Percentiles rank a stretch among this genome's conserved stretches.
phyloP scores from a whole-genome alignment of 805 yeast species.

The Nakazawaea anatomiae region DNA sequence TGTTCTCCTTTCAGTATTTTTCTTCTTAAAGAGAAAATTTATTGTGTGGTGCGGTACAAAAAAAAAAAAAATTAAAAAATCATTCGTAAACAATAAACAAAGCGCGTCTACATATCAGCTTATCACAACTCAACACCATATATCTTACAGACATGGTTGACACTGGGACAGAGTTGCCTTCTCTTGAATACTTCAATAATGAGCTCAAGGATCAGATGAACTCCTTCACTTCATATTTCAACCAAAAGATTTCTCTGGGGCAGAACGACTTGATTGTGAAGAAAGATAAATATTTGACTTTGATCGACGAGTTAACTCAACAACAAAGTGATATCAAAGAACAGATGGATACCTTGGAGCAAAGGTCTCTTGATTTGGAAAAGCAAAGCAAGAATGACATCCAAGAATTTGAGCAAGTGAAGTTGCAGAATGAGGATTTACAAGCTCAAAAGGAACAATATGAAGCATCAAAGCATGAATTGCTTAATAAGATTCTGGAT shows the following conservation, averaged over 20 bases:
- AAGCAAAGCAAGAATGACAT: background rate
- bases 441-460: background rate
- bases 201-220: constrained; percentile 6
- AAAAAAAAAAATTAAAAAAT: too few relatives aligned
- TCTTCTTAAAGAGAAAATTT: too few relatives aligned
- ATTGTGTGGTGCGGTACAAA: background rate
- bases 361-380: background rate
- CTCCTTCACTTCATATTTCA: background rate
- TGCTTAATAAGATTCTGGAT: background rate
- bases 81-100: background rate
- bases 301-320: constrained; percentile 1
- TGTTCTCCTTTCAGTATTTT: too few relatives aligned
- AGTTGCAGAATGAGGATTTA: constrained; percentile 3
- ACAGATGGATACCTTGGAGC: background rate
- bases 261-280: constrained; percentile 2
- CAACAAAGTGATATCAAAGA: background rate
- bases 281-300: background rate
- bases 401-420: constrained; percentile 1
- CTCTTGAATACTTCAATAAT: constrained; percentile 8
- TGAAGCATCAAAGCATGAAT: background rate
- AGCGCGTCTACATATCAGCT: background rate
- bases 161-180: background rate
- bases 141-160: background rate
- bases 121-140: too few relatives aligned
- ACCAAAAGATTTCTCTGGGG: background rate